These are phyloP conservation scores for Volvox reticuliferus DNA, from an alignment of 139 green algal genomes.

Conservation along the genomic window DNA sequence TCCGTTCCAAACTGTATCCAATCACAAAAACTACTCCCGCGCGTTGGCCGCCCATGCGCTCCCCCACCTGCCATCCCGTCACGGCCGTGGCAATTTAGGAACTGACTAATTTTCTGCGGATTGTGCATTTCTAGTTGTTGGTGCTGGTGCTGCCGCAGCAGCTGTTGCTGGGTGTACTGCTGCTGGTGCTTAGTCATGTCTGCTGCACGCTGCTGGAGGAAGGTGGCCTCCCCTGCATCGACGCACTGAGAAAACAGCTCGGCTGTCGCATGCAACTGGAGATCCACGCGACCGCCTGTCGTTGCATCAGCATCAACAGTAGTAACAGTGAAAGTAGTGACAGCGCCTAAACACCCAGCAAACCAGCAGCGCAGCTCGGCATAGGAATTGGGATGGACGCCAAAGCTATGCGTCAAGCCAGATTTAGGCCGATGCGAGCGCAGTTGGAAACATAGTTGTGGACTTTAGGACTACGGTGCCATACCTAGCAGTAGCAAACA, in stretches of 20 bases:
- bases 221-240: not conserved
- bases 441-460: not conserved
- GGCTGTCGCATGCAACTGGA: not conserved
- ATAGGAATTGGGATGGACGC: not conserved
- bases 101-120: not conserved
- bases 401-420: not conserved
- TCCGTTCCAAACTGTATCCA: too few species aligned
- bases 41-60: not conserved
- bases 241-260: not conserved
- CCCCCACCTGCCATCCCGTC: not conserved
- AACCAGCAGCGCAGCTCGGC: too few species aligned
- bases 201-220: not conserved
- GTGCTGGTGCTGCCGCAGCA: not conserved
- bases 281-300: constrained; percentile 12
- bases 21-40: not conserved
- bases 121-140: not conserved
- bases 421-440: not conserved
- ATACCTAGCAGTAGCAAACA: constrained; percentile 21
- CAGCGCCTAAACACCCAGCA: not conserved
- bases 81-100: not conserved
- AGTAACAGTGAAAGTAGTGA: not conserved
- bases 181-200: not conserved
- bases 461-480: not conserved
- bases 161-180: not conserved
- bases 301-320: not conserved